A percentile compares a stretch with the other conserved stretches of the same genome.
Conservation (phyloP, 1,284 basidiomycete genomes). For the Cryptococcus amylolentus region DNA sequence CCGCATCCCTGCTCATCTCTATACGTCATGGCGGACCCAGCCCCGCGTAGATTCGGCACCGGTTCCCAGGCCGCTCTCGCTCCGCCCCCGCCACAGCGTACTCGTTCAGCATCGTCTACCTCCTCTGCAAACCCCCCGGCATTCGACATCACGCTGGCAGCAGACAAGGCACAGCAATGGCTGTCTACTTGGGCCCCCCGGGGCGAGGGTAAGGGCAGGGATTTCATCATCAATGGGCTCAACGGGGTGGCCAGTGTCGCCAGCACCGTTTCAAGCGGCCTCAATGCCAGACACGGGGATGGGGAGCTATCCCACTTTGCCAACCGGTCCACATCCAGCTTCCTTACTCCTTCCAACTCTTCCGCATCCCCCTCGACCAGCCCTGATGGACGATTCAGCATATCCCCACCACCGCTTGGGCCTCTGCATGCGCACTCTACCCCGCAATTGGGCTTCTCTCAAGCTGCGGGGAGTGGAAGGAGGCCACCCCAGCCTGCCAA, state of each 20-base stretch:
- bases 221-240: constrained; percentile 38
- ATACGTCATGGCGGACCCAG: not conserved
- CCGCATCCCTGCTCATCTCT: not conserved
- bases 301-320: not conserved
- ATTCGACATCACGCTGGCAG: constrained; percentile 18
- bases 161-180: constrained; percentile 41
- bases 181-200: constrained; percentile 41
- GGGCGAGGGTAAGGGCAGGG: constrained; percentile 42
- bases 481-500: constrained; percentile 35
- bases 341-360: constrained; percentile 6
- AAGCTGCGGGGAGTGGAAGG: not conserved
- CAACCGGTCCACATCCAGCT: constrained; percentile 6
- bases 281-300: constrained; percentile 12
- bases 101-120: constrained; percentile 25
- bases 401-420: constrained; percentile 5
- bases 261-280: constrained; percentile 25
- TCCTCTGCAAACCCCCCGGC: constrained; percentile 17
- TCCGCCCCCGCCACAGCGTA: constrained; percentile 16
- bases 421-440: constrained; percentile 25
- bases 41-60: too few relatives aligned
- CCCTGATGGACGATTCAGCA: constrained; percentile 9
- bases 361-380: constrained; percentile 8
- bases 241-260: constrained; percentile 43
- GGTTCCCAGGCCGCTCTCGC: not conserved
- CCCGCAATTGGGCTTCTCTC: constrained; percentile 4